These are phyloP conservation scores for Catenaria anguillulae DNA, from an alignment of 371 early-diverging fungal genomes.

Conservation along the genomic window DNA sequence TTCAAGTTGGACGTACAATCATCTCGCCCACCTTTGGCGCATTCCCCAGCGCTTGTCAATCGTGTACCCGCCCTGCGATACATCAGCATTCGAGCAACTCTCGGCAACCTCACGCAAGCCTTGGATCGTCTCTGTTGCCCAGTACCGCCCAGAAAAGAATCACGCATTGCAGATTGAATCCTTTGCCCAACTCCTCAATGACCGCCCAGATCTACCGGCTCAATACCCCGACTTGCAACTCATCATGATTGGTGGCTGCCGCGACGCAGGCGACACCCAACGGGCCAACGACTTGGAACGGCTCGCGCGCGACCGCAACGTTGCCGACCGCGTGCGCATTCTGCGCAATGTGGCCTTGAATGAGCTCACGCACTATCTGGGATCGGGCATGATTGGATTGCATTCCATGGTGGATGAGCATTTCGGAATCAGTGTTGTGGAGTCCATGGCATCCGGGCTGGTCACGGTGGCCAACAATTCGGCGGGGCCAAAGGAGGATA, in stretches of 20 bases:
- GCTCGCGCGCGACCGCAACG: not conserved
- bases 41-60: constrained; percentile 34
- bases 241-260: constrained; percentile 58
- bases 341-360: constrained; percentile 66
- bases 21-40: constrained; percentile 62
- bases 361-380: constrained; percentile 39
- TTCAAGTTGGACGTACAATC: constrained; percentile 87
- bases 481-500: constrained; percentile 87
- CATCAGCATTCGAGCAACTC: constrained; percentile 43
- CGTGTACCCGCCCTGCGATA: constrained; percentile 90
- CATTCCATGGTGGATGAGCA: constrained; percentile 96
- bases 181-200: constrained; percentile 28
- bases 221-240: constrained; percentile 21
- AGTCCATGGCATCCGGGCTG: constrained; percentile 90
- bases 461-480: constrained; percentile 84
- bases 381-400: constrained; percentile 54
- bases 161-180: constrained; percentile 68
- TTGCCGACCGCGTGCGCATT: constrained; percentile 19
- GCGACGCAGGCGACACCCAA: constrained; percentile 57
- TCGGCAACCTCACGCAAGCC: no score
- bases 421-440: constrained; percentile 92
- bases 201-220: constrained; percentile 16
- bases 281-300: constrained; percentile 29
- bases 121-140: constrained; percentile 84
- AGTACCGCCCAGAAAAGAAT: constrained; percentile 92